Evolutionary conservation across 129 eudicot genomes (phyloP).

Genomic region (Lonicera japonica): DNA sequence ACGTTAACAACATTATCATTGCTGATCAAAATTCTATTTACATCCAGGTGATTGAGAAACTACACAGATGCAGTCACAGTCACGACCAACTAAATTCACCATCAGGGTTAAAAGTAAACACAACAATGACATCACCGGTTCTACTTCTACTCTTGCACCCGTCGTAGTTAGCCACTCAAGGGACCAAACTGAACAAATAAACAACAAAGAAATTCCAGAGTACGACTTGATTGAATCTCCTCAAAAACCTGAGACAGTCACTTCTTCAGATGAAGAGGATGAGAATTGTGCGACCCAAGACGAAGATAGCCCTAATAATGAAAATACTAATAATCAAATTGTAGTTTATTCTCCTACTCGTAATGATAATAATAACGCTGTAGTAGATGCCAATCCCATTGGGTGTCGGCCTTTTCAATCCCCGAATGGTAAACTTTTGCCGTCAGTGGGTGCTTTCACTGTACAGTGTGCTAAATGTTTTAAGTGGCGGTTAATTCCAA

Average conservation of each 20-base stretch:
- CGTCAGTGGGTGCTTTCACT: conserved; percentile 74
- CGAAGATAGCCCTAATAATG: conserved; percentile 15
- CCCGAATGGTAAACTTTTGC: conserved; percentile 27
- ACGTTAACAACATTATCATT: neutral
- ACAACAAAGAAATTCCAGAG: too few relatives aligned
- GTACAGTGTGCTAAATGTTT: conserved; percentile 84
- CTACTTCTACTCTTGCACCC: neutral
- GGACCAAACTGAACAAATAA: too few relatives aligned
- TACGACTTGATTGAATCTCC: neutral
- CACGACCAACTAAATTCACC: conserved; percentile 40
- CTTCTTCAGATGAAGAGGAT: conserved; percentile 22
- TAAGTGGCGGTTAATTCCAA: conserved; percentile 86
- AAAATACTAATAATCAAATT: conserved; percentile 45
- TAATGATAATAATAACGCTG: conserved; percentile 17
- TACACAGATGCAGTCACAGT: conserved; percentile 46
- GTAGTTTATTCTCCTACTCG: conserved; percentile 50
- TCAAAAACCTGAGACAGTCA: conserved; percentile 16
- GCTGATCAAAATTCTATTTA: neutral
- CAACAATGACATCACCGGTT: conserved; percentile 10
- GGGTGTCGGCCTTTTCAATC: conserved; percentile 9
- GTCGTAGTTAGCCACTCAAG: too few relatives aligned
- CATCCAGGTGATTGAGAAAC: conserved; percentile 25
- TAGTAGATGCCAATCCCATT: conserved; percentile 23
- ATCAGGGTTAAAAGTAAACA: conserved; percentile 38
- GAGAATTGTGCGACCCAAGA: conserved; percentile 3